Conservation (phyloP, 2,329 filamentous ascomycete species). For the Domatiomyces globalis region DNA sequence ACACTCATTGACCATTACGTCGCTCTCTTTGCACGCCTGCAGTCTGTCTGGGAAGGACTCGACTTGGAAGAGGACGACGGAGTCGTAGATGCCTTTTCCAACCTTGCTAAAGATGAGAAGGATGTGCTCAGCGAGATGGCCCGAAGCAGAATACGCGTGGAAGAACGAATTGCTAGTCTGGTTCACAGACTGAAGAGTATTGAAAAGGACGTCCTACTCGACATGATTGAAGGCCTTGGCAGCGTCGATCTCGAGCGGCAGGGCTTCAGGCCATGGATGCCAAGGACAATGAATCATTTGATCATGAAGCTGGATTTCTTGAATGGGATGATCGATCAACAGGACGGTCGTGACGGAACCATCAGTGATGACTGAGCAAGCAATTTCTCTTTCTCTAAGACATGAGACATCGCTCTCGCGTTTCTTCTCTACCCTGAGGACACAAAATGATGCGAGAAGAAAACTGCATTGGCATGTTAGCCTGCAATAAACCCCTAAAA, state of each 20-base stretch:
- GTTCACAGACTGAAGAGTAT: constrained; percentile 10
- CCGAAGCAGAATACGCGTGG: constrained; percentile 50
- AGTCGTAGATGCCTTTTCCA: constrained; percentile 59
- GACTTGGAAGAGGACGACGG: constrained; percentile 74
- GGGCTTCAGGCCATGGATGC: constrained; percentile 51
- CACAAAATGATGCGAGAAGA: too few species aligned
- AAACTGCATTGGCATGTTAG: background rate
- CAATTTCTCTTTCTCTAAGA: background rate
- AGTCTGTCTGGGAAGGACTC: constrained; percentile 59
- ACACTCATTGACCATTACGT: constrained; percentile 63
- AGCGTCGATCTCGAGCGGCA: constrained; percentile 45
- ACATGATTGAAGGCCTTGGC: constrained; percentile 41
- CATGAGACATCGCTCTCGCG: background rate
- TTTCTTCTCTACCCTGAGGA: background rate
- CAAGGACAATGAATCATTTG: constrained; percentile 68
- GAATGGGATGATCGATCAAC: constrained; percentile 6
- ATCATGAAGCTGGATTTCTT: constrained; percentile 75
- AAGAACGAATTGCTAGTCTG: constrained; percentile 42
- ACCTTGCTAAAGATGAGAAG: constrained; percentile 57
- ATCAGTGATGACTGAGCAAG: constrained; percentile 1
- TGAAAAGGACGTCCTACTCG: constrained; percentile 17
- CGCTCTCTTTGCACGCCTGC: constrained; percentile 59
- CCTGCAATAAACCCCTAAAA: background rate
- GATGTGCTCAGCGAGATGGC: constrained; percentile 53
- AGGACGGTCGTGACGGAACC: constrained; percentile 5